Conservation (phyloP, 345 rosid genomes). For the Hibiscus mutabilis region DNA sequence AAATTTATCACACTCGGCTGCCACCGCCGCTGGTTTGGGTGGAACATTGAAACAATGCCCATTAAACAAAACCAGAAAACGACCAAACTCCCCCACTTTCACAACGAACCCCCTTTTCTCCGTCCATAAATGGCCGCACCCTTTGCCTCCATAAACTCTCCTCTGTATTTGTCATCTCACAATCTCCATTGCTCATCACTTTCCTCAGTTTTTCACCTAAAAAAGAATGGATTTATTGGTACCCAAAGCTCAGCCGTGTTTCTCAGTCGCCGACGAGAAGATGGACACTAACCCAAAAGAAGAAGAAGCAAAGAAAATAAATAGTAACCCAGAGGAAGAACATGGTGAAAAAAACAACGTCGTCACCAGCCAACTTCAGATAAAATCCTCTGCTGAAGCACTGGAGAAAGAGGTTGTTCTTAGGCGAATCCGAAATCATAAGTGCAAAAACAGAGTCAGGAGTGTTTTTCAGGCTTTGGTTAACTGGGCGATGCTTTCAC, state of each 20-base stretch:
- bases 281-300: too few relatives aligned
- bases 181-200: not conserved
- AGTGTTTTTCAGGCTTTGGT: constrained; percentile 25
- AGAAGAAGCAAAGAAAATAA: not conserved
- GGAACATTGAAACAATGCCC: not conserved
- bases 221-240: constrained; percentile 22
- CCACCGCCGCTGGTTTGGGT: constrained; percentile 35
- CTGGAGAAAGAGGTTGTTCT: constrained; percentile 33
- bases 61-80: not conserved
- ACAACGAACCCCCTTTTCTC: not conserved
- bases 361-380: constrained; percentile 29
- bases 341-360: not conserved
- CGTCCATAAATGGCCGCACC: not conserved
- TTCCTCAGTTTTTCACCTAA: not conserved
- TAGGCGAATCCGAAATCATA: constrained; percentile 38
- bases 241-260: constrained; percentile 3
- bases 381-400: constrained; percentile 26
- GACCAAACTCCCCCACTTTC: not conserved
- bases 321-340: not conserved
- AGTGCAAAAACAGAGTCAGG: constrained; percentile 25
- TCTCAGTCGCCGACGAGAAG: not conserved
- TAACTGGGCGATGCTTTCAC: constrained; percentile 38
- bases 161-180: not conserved
- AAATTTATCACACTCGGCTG: constrained; percentile 1
- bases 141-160: not conserved